A percentile compares a stretch with the other conserved stretches of the same genome.
phyloP scores from a whole-genome alignment of 441 rosid species.

The Euphorbia schlechtendalii region DNA sequence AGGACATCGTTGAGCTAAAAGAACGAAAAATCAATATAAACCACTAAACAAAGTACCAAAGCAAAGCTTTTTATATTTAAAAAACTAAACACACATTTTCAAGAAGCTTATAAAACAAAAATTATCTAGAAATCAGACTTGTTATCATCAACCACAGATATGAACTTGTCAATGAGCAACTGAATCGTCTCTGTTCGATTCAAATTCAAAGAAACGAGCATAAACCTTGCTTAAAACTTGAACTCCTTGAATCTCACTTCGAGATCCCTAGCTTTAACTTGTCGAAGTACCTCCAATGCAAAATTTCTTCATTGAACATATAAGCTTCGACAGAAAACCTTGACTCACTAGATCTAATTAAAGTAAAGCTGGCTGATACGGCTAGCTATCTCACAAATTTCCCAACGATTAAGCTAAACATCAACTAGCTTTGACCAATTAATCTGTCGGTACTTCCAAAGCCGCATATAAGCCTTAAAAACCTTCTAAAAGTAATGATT shows the following conservation, averaged over 20 bases:
- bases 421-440: slow-evolving; percentile 63
- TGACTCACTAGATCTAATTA: slow-evolving; percentile 73
- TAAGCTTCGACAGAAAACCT: slow-evolving; percentile 76
- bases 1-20: background rate
- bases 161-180: slow-evolving; percentile 49
- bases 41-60: background rate
- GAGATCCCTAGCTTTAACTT: slow-evolving; percentile 41
- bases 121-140: slow-evolving; percentile 61
- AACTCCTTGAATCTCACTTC: slow-evolving; percentile 74
- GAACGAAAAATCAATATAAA: background rate
- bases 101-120: background rate
- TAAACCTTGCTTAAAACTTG: slow-evolving; percentile 76
- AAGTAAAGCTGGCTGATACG: slow-evolving; percentile 97
- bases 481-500: slow-evolving; percentile 65
- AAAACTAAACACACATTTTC: background rate
- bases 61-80: background rate
- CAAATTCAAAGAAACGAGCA: slow-evolving; percentile 68
- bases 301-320: slow-evolving; percentile 84
- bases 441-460: slow-evolving; percentile 92
- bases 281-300: slow-evolving; percentile 70
- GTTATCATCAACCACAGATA: slow-evolving; percentile 58
- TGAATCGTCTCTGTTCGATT: slow-evolving; percentile 56
- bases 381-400: slow-evolving; percentile 95
- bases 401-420: slow-evolving; percentile 82
- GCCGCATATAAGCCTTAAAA: slow-evolving; percentile 85